A percentile compares a stretch with the other conserved stretches of the same genome.
These are phyloP conservation scores for Uncinocarpus reesii DNA, from an alignment of 2,329 filamentous ascomycete species.

Conservation along the genomic window DNA sequence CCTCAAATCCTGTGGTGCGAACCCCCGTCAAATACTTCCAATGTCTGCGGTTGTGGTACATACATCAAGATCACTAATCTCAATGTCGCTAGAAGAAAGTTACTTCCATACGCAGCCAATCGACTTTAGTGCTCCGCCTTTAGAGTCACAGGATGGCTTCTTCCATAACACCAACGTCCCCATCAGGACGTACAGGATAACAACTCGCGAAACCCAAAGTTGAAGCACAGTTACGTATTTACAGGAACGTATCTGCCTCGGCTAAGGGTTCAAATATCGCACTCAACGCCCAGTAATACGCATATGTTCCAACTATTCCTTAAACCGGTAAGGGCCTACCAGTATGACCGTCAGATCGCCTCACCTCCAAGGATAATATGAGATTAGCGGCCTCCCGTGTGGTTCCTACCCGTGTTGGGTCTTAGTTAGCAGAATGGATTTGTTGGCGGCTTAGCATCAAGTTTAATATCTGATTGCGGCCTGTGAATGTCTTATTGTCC, in stretches of 20 bases:
- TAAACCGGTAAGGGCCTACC: too few species aligned
- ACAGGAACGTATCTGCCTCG: neutral
- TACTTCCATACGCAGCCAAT: slow-evolving; percentile 32
- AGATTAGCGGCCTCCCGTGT: too few species aligned
- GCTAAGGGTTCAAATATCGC: neutral
- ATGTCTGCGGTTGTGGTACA: neutral
- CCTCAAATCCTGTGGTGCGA: slow-evolving; percentile 48
- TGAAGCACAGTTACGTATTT: neutral
- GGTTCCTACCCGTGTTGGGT: too few species aligned
- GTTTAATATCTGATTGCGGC: too few species aligned
- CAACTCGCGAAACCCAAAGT: neutral
- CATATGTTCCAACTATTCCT: neutral
- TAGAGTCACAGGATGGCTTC: slow-evolving; percentile 38
- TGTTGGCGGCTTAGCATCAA: too few species aligned
- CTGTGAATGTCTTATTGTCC: too few species aligned
- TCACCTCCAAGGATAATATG: too few species aligned
- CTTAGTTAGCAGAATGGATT: too few species aligned
- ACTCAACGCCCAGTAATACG: neutral
- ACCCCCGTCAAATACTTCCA: neutral
- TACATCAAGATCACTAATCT: slow-evolving; percentile 12
- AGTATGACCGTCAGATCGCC: too few species aligned
- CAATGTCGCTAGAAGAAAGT: slow-evolving; percentile 22
- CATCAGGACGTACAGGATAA: slow-evolving; percentile 31
- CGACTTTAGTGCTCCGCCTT: slow-evolving; percentile 34
- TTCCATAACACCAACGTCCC: slow-evolving; percentile 38